Evolutionary conservation across 2,329 filamentous ascomycete species (phyloP).

Genomic region (Alternaria gansuensis): DNA sequence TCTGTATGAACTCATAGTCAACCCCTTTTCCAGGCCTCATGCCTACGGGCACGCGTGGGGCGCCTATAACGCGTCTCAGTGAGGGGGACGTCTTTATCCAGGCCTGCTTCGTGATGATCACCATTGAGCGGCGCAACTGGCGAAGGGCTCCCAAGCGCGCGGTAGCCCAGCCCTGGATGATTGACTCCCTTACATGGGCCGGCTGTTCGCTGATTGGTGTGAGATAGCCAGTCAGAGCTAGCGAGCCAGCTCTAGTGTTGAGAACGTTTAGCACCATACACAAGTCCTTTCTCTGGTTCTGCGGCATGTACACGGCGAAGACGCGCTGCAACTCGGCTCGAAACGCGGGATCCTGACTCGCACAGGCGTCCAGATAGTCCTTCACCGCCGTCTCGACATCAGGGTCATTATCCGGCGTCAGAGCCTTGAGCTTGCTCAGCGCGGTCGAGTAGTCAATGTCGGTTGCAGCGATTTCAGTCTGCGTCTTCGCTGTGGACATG

Average conservation of each 20-base stretch:
- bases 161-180: conserved; percentile 69
- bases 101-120: conserved; percentile 62
- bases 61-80: conserved; percentile 66
- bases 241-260: conserved; percentile 67
- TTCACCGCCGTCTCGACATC: conserved; percentile 57
- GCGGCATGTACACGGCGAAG: conserved; percentile 60
- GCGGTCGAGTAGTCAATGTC: conserved; percentile 62
- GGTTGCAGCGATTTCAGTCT: conserved; percentile 58
- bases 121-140: conserved; percentile 64
- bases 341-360: conserved; percentile 64
- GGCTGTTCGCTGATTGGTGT: conserved; percentile 70
- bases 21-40: conserved; percentile 63
- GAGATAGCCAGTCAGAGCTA: conserved; percentile 73
- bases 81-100: conserved; percentile 66
- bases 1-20: conserved; percentile 70
- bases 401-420: conserved; percentile 40
- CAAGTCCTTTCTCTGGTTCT: conserved; percentile 60
- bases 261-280: conserved; percentile 62
- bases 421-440: conserved; percentile 47
- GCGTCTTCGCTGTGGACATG: conserved; percentile 46
- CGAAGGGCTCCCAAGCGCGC: conserved; percentile 66
- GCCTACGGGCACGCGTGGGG: conserved; percentile 65
- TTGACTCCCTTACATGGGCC: conserved; percentile 66
- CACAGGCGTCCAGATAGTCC: conserved; percentile 63
- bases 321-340: conserved; percentile 60